phyloP scores from a whole-genome alignment of 768 basidiomycete species.

The Rhodotorula babjevae region DNA sequence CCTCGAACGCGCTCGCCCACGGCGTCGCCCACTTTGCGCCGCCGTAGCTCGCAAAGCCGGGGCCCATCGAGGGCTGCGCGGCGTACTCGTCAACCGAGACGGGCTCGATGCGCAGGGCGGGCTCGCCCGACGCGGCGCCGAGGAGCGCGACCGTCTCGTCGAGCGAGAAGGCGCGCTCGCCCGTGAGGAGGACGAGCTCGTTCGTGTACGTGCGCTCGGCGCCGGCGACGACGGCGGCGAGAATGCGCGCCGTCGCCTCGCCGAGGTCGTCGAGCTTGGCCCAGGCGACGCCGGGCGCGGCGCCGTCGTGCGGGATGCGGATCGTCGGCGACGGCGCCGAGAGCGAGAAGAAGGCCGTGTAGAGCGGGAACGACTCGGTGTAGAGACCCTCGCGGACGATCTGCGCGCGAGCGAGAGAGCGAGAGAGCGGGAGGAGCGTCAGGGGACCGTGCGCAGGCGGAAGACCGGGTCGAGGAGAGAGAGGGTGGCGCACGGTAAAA shows the following conservation, averaged over 20 bases:
- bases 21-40: neutral
- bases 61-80: neutral
- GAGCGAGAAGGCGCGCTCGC: neutral
- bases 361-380: neutral
- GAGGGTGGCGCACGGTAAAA: neutral
- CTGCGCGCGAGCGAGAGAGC: neutral
- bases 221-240: neutral
- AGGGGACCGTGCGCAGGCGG: too few relatives aligned
- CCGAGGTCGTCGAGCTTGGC: conserved; percentile 10
- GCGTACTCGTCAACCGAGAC: neutral
- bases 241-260: conserved; percentile 1
- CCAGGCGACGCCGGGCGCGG: conserved; percentile 4
- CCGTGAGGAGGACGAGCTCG: neutral
- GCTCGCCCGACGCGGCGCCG: neutral
- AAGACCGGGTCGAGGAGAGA: neutral
- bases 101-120: neutral
- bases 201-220: neutral
- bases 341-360: neutral
- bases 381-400: conserved; percentile 9
- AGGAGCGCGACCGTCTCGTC: neutral
- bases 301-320: conserved; percentile 11
- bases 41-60: neutral
- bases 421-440: neutral
- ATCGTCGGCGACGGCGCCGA: neutral
- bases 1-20: conserved; percentile 11